Base-by-base conservation (phyloP, 805 yeast genomes). In the Wickerhamomyces tratensis region DNA sequence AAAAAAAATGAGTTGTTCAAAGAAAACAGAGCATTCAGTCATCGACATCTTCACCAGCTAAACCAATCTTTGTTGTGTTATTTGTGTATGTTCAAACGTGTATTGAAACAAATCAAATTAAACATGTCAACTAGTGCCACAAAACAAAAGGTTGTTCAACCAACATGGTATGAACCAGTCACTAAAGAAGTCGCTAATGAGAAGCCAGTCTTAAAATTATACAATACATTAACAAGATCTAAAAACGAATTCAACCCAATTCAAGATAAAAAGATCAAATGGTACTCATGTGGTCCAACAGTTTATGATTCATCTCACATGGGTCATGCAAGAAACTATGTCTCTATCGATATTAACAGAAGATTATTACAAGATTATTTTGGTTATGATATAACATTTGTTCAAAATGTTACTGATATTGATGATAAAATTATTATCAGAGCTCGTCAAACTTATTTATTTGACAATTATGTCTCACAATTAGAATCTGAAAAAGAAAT, bases 261-360 rank as follows among this genome's bases (percentile, higher is more conserved):
- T 43, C 65, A 68, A 27, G 74, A 76, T 3, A 74, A 76, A 46
- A 75, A 73, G 45, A 84, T 93, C 40, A 74, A 88, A 1, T 93
- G 98, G 98, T 93, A 93, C 67, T 85, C 88, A 44, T 93, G 98
- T 73, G 98, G 98, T 6, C 98, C 98, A 11, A 93, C 98, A 0
- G 98, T 93, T 13, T 93, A 93, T 58, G 96, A 93, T 63, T 79
- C 93, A 33, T 77, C 89, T 41, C 98, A 93, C 59, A 88, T 93
- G 97, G 98, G 98, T 25, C 98, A 93, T 62, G 98, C 98, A 12
- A 74, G 98, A 63, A 93, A 93, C 65, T 93, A 93, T 57, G 98
- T 93, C 40, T 78, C 96, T 9, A 86, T 85, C 41, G 98, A 93
- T 62, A 87, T 93, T 58, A 85, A 88, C 59, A 79, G 98, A 61